phyloP scores from a whole-genome alignment of 345 rosid species.

The Gynandropsis gynandra region DNA sequence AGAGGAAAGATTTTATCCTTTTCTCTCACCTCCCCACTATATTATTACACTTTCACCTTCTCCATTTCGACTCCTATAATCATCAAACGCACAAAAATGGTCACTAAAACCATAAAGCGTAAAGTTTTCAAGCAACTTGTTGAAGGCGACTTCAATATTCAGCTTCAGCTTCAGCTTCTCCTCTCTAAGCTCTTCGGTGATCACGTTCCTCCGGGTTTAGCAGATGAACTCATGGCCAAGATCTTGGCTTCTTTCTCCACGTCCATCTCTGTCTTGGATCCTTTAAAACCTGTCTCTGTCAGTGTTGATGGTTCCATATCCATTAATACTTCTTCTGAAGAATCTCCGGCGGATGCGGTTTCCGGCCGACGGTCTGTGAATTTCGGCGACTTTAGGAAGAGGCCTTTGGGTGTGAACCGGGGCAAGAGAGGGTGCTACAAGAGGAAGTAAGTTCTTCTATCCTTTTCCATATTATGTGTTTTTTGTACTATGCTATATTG shows the following conservation, averaged over 20 bases:
- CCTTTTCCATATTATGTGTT: neutral
- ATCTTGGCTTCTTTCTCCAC: conserved; percentile 41
- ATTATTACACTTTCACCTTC: conserved; percentile 18
- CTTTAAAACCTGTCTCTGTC: conserved; percentile 17
- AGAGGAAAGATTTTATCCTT: neutral
- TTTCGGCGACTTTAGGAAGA: conserved; percentile 54
- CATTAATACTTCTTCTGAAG: conserved; percentile 27
- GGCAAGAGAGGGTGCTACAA: conserved; percentile 70
- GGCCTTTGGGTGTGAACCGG: conserved; percentile 22
- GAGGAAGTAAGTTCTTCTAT: conserved; percentile 49
- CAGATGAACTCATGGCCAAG: conserved; percentile 34
- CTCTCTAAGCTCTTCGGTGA: conserved; percentile 24
- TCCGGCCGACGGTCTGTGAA: conserved; percentile 39
- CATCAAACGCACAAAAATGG: conserved; percentile 12
- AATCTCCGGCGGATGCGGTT: neutral
- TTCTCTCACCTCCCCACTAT: conserved; percentile 25
- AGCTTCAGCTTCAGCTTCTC: conserved; percentile 41
- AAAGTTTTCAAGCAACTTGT: conserved; percentile 34
- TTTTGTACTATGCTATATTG: neutral
- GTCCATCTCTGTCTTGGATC: conserved; percentile 30
- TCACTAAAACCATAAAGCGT: conserved; percentile 16
- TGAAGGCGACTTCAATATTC: conserved; percentile 35
- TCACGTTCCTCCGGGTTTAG: conserved; percentile 8
- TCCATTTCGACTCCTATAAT: conserved; percentile 12
- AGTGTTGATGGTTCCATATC: conserved; percentile 25